A percentile compares a stretch with the other conserved stretches of the same genome.
phyloP scores from a whole-genome alignment of 2,329 filamentous ascomycete species.

The Parafenestella ontariensis region DNA sequence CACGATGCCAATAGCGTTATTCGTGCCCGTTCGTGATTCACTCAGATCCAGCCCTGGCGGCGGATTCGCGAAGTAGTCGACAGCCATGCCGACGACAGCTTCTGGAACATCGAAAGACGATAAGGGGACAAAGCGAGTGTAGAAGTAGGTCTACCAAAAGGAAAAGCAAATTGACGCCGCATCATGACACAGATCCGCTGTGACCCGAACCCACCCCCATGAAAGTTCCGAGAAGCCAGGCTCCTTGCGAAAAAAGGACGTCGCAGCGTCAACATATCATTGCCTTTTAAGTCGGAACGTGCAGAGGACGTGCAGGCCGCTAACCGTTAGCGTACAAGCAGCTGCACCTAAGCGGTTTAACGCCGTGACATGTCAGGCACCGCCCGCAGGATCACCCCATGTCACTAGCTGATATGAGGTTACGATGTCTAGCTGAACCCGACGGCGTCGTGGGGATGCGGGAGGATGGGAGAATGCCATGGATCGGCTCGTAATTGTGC shows the following conservation, averaged over 20 bases:
- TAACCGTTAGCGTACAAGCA: neutral
- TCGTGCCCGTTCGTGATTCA: constrained; percentile 28
- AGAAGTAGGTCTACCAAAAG: neutral
- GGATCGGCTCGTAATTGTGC: neutral
- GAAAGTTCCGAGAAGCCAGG: neutral
- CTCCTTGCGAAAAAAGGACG: neutral
- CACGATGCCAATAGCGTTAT: constrained; percentile 31
- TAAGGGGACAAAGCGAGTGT: neutral
- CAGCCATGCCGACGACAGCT: constrained; percentile 1
- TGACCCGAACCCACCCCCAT: neutral
- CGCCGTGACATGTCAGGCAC: neutral
- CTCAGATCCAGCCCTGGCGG: constrained; percentile 24
- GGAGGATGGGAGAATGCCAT: neutral
- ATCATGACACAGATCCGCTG: no score
- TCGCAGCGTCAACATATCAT: neutral
- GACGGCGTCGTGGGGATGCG: neutral
- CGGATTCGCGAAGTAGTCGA: constrained; percentile 20
- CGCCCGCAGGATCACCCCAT: neutral
- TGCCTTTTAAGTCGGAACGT: neutral
- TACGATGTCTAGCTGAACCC: no score
- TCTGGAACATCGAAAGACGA: neutral
- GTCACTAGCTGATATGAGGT: neutral
- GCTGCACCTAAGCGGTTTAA: neutral
- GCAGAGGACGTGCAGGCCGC: neutral
- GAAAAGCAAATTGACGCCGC: neutral